Base-by-base conservation (phyloP, 306 rosid species). In the Malus sieversii region DNA sequence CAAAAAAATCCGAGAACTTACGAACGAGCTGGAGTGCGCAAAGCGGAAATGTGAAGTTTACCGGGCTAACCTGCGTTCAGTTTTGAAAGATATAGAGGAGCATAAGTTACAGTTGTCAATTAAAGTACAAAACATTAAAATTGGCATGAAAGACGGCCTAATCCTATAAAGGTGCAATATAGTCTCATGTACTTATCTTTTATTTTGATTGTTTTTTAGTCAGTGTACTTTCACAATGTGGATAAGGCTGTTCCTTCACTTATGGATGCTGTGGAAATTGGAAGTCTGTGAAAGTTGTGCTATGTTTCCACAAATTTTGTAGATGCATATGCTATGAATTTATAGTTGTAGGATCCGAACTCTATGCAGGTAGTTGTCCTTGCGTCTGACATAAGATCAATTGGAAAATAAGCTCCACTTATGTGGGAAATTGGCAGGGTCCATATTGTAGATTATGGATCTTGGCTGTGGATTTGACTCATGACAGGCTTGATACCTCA, bases 1-100 rank as follows among this genome's bases (percentile, higher is more conserved):
- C 89, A 89, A 82, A 86, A 86, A 70, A 83, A 85, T 92, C 69
- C 84, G 86, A 75, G 91, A 85, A 79, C 90, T 96, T 76, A 75
- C 64, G 27, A 79, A 75, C 66, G 96, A 96, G 84, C 84, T 96
- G 86, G 92, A 83, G 80, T 80, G 67, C 80, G 91, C 99, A 73
- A 90, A 83, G 78, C 85, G 91, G 69, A 96, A 96, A 85, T 90
- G 99, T 78, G 98, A 90, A 76, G 84, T 90, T 84, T 96, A 96
- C 80, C 93, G 99, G 78, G 90, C 98, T 79, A 96, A 96, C 82
- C 85, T 96, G 82, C 92, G 92, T 75, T 92, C 98, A 2, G 90
- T 90, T 87, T 85, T 96, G 85, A 96, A 96, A 89, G 97, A 96
- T 81, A 90, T 96, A 66, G 99, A 96, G 82, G 99, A 92, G 84